phyloP scores from a whole-genome alignment of 2,329 filamentous ascomycete genomes.

The Thermoascus crustaceus region DNA sequence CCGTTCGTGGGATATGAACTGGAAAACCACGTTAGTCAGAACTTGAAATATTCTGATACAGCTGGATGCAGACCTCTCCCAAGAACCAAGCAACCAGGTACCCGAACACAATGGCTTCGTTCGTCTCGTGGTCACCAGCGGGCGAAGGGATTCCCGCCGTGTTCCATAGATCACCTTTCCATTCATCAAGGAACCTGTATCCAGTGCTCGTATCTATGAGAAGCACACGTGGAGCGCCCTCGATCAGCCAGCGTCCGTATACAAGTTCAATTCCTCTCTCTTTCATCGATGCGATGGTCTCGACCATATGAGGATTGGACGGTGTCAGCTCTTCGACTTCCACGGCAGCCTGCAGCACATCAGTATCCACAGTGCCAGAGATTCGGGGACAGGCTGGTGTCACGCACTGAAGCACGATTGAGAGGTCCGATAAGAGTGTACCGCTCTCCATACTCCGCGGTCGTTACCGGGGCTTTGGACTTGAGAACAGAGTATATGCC shows the following conservation, averaged over 20 bases:
- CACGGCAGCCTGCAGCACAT: conserved; percentile 65
- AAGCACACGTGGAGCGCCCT: conserved; percentile 86
- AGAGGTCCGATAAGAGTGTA: conserved; percentile 94
- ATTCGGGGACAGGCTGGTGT: conserved; percentile 10
- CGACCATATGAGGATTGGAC: conserved; percentile 65
- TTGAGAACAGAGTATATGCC: conserved; percentile 99
- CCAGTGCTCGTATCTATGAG: conserved; percentile 93
- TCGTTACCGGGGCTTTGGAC: conserved; percentile 95
- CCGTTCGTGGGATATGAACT: conserved; percentile 93
- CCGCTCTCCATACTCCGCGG: conserved; percentile 93
- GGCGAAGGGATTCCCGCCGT: conserved; percentile 89
- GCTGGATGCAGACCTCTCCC: conserved; percentile 65
- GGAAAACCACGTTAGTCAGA: conserved; percentile 12
- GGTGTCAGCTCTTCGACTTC: conserved; percentile 93
- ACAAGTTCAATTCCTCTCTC: conserved; percentile 82
- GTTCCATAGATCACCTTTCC: conserved; percentile 95
- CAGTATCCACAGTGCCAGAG: conserved; percentile 3
- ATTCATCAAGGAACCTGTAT: conserved; percentile 86
- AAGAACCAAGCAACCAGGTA: conserved; percentile 97
- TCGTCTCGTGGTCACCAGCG: conserved; percentile 85
- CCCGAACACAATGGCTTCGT: conserved; percentile 94
- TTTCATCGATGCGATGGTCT: conserved; percentile 86
- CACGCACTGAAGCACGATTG: conserved; percentile 75
- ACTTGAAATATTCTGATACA: conserved; percentile 2
- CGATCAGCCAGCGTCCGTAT: conserved; percentile 95